Evolutionary conservation across 805 yeast species (phyloP), one percentile per base, ranked within the genome.

Genomic region (Starmerella sirachaensis): DNA sequence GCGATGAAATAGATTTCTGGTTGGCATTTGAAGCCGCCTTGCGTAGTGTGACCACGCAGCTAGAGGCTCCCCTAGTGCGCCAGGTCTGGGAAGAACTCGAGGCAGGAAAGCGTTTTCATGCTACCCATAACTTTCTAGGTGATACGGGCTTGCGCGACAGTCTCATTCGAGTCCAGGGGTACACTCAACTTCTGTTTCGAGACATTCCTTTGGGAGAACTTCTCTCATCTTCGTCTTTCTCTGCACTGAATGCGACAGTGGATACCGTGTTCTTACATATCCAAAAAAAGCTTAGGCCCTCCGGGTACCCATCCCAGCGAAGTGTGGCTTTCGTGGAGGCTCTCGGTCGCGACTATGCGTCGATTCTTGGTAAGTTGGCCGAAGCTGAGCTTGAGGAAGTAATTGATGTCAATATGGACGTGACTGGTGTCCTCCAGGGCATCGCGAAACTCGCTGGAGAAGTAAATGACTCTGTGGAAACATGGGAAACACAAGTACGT

Each of bases 1-100:
- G 74, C 0, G 84, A 78, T 28, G 96, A 86, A 50, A 64, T 79
- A 3, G 71, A 67, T 32, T 85, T 80, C 47, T 86, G 96, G 96
- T 59, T 63, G 7, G 70, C 83, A 0, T 64, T 81, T 62, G 88
- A 81, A 49, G 52, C 58, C 2, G 76, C 82, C 0, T 60, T 86
- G 29, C 40, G 48, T 2, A 60, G 74, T 1, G 64, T 81, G 1
- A 69, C 71, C 37, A 62, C 63, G 1, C 94, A 84, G 52, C 56
- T 81, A 1, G 56, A 64, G 3, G 61, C 71, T 1, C 64, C 66
- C 0, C 76, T 72, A 24, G 70, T 83, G 1, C 60, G 57, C 16
- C 54, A 69, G 7, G 73, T 91, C 0, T 57, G 84, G 11, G 72
- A 69, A 1, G 61, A 80, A 0, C 62, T 86, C 38, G 70, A 72